These are phyloP conservation scores for Erodium texanum DNA, from an alignment of 441 rosid genomes.

Conservation along the genomic window DNA sequence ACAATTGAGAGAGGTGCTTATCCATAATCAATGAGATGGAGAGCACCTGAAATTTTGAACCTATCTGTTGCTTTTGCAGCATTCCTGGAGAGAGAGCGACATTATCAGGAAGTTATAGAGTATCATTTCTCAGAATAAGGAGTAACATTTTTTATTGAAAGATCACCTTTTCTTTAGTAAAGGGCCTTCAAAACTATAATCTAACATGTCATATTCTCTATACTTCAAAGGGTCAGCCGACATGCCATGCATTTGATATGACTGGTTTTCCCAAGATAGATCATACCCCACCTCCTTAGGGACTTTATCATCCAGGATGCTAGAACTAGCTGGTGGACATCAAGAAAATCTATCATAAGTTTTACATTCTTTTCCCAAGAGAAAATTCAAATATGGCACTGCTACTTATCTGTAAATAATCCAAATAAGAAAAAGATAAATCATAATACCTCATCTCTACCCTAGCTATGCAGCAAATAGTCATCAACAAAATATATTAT, in stretches of 20 bases:
- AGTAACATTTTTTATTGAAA: slow-evolving; percentile 15
- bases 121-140: slow-evolving; percentile 13
- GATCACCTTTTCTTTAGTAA: slow-evolving; percentile 40
- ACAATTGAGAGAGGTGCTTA: background rate
- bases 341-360: slow-evolving; percentile 8
- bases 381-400: background rate
- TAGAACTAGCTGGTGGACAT: slow-evolving; percentile 26
- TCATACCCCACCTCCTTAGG: slow-evolving; percentile 27
- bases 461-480: background rate
- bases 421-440: background rate
- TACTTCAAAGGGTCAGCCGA: slow-evolving; percentile 25
- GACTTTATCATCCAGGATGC: slow-evolving; percentile 24
- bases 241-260: slow-evolving; percentile 21
- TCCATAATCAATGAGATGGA: slow-evolving; percentile 10
- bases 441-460: background rate
- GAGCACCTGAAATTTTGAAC: slow-evolving; percentile 44
- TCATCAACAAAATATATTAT: background rate
- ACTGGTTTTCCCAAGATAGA: slow-evolving; percentile 31
- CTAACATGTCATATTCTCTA: slow-evolving; percentile 26
- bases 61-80: slow-evolving; percentile 29
- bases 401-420: background rate
- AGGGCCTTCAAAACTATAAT: slow-evolving; percentile 30
- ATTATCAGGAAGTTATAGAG: slow-evolving; percentile 19
- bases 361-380: background rate
- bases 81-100: slow-evolving; percentile 36